Conservation (phyloP, 257 asterid species). For the Solanum peruvianum region DNA sequence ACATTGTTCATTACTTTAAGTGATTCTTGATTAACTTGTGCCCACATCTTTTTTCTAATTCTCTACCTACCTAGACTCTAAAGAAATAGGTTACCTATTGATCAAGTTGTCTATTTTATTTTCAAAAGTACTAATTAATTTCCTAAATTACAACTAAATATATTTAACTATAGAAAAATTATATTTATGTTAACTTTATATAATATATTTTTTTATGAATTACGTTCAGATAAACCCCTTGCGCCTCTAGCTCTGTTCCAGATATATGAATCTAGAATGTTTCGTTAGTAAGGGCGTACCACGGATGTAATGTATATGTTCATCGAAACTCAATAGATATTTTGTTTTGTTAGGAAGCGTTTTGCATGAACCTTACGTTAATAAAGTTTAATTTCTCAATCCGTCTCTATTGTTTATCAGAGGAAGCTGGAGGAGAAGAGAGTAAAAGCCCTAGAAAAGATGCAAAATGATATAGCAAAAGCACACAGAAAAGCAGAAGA, state of each 20-base stretch:
- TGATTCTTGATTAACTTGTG: neutral
- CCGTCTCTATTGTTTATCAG: conserved; percentile 10
- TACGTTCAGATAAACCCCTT: neutral
- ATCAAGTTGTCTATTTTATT: neutral
- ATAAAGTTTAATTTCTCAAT: neutral
- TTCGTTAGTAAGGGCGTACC: neutral
- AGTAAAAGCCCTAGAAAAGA: conserved; percentile 75
- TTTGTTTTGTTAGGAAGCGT: neutral
- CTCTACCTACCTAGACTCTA: neutral
- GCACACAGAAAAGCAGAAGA: conserved; percentile 92
- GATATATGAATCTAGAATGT: neutral
- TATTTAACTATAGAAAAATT: no score
- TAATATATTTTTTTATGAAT: no score
- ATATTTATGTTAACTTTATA: neutral
- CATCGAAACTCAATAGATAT: neutral
- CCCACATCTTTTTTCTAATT: neutral
- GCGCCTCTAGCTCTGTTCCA: neutral
- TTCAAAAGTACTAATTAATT: neutral
- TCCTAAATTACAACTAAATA: neutral
- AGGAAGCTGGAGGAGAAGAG: conserved; percentile 89
- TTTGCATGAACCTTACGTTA: no score
- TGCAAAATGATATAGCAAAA: conserved; percentile 88
- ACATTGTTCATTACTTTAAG: neutral
- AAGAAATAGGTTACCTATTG: neutral
- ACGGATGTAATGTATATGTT: neutral